Percentiles rank a stretch among this genome's conserved stretches.
Conservation (phyloP, 495 filamentous ascomycete genomes). For the Xylaria sp. region DNA sequence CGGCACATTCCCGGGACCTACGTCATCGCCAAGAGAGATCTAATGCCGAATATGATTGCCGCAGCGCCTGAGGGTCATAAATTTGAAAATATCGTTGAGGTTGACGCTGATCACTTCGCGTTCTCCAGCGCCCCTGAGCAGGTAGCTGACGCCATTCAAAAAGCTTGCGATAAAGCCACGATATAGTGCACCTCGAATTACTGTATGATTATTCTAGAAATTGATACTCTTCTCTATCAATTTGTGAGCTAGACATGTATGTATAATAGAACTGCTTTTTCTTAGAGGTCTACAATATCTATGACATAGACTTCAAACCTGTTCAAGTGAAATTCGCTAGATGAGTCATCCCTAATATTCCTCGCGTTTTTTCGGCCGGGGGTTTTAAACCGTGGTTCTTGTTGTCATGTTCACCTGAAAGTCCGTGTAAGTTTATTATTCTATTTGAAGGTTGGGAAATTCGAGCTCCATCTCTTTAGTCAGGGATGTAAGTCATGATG, state of each 20-base stretch:
- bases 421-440: not conserved
- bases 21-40: slow-evolving; percentile 9
- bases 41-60: slow-evolving; percentile 25
- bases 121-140: slow-evolving; percentile 14
- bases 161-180: slow-evolving; percentile 3
- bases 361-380: too few species aligned
- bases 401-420: not conserved
- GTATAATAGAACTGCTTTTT: not conserved
- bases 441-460: not conserved
- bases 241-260: not conserved
- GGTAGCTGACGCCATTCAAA: slow-evolving; percentile 17
- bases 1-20: slow-evolving; percentile 17
- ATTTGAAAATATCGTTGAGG: slow-evolving; percentile 21
- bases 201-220: not conserved
- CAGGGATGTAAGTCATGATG: not conserved
- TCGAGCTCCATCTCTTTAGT: not conserved
- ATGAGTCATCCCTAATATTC: not conserved
- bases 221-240: slow-evolving; percentile 1
- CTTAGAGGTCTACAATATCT: not conserved
- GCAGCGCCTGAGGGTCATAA: slow-evolving; percentile 18
- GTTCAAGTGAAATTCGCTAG: not conserved
- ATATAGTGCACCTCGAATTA: not conserved
- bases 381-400: not conserved
- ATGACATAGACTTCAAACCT: not conserved
- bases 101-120: slow-evolving; percentile 23